phyloP scores from a whole-genome alignment of 176 grass and related monocot genomes.

The Oryza meyeriana region DNA sequence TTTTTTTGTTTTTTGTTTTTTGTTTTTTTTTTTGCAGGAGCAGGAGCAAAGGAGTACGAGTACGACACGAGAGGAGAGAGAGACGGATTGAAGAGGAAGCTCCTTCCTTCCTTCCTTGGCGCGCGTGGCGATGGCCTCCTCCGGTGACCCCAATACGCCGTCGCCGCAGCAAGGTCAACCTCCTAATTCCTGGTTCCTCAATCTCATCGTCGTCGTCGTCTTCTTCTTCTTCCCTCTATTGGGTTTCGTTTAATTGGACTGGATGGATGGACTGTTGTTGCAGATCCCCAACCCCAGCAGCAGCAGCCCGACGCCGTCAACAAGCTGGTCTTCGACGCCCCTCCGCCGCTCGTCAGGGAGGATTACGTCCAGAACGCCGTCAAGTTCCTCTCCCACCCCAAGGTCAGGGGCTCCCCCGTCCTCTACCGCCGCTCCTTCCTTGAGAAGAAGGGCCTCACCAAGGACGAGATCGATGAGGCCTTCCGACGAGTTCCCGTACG shows the following conservation, averaged over 20 bases:
- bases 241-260: background rate
- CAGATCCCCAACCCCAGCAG: background rate
- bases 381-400: slow-evolving; percentile 92
- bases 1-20: no score
- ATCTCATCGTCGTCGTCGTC: no score
- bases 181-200: no score
- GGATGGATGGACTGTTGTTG: background rate
- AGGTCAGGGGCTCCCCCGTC: slow-evolving; percentile 75
- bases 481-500: slow-evolving; percentile 87
- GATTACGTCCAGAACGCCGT: slow-evolving; percentile 91
- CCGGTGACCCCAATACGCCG: no score
- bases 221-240: background rate
- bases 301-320: background rate
- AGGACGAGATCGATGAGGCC: slow-evolving; percentile 91
- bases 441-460: slow-evolving; percentile 85
- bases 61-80: no score
- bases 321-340: slow-evolving; percentile 38
- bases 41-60: no score
- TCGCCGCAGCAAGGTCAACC: no score
- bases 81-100: no score
- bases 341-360: slow-evolving; percentile 62
- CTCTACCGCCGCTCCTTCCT: slow-evolving; percentile 78
- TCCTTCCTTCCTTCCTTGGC: no score
- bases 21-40: no score
- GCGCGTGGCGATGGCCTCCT: no score